These are phyloP conservation scores for Naegleria fowleri DNA, from an alignment of 208 protist species.

Conservation along the genomic window DNA sequence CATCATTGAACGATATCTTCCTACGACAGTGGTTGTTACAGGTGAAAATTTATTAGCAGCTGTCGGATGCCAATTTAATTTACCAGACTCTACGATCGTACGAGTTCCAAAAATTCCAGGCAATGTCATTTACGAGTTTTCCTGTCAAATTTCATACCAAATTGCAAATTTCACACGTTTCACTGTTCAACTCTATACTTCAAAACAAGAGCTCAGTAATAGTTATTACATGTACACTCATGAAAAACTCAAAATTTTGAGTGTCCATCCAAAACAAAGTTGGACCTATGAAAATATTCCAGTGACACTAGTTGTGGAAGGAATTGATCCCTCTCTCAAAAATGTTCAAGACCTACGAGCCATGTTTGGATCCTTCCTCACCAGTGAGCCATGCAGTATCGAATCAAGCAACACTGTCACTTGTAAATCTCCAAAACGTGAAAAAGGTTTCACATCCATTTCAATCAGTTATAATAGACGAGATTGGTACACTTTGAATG, in stretches of 20 bases:
- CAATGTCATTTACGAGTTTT: background rate
- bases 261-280: background rate
- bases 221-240: background rate
- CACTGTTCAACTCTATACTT: background rate
- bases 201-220: background rate
- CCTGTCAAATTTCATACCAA: background rate
- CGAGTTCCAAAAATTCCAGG: background rate
- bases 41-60: background rate
- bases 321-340: background rate
- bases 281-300: background rate
- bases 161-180: background rate
- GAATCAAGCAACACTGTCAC: background rate
- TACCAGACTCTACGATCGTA: background rate
- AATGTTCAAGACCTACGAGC: background rate
- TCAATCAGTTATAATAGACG: background rate
- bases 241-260: background rate
- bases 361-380: background rate
- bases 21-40: background rate
- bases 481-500: background rate
- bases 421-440: background rate
- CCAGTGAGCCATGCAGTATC: background rate
- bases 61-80: background rate
- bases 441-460: background rate
- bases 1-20: background rate
- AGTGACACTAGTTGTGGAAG: background rate